These are phyloP conservation scores for Fusarium xylarioides DNA, from an alignment of 2,329 filamentous ascomycete genomes.

Conservation along the genomic window DNA sequence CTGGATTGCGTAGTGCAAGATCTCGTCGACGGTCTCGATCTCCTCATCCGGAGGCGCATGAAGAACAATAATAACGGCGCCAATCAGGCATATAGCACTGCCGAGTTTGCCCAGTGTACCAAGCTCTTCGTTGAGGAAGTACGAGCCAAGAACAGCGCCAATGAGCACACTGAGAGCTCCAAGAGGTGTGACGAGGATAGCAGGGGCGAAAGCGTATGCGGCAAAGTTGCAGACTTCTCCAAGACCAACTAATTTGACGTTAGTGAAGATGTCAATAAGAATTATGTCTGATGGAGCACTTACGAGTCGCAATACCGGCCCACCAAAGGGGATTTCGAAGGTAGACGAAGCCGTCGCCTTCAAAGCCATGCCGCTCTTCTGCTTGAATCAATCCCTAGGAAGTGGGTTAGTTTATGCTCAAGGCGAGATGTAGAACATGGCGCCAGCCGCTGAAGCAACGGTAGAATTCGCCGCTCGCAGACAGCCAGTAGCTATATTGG, in stretches of 20 bases:
- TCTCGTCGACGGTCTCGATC: slow-evolving; percentile 90
- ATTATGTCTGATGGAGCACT: slow-evolving; percentile 46
- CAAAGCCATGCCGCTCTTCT: slow-evolving; percentile 91
- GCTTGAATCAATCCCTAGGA: slow-evolving; percentile 85
- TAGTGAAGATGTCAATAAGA: slow-evolving; percentile 20
- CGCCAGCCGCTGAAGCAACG: not conserved
- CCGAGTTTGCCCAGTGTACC: slow-evolving; percentile 93
- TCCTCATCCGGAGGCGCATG: slow-evolving; percentile 95
- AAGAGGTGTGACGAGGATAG: slow-evolving; percentile 96
- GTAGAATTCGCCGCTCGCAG: not conserved
- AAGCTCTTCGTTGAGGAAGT: slow-evolving; percentile 89
- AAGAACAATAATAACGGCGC: slow-evolving; percentile 95
- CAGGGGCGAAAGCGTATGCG: slow-evolving; percentile 96
- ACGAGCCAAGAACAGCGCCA: slow-evolving; percentile 91
- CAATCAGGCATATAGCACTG: slow-evolving; percentile 94
- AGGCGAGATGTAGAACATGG: not conserved
- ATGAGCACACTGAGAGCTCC: slow-evolving; percentile 95
- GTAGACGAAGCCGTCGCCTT: slow-evolving; percentile 96
- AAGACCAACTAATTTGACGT: slow-evolving; percentile 73
- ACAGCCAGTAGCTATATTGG: not conserved
- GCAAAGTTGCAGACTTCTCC: slow-evolving; percentile 98
- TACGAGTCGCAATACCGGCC: slow-evolving; percentile 90
- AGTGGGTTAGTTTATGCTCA: slow-evolving; percentile 18
- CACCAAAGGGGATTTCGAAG: slow-evolving; percentile 96
- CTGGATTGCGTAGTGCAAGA: slow-evolving; percentile 88